phyloP scores from a whole-genome alignment of 306 rosid genomes.

The Spatholobus suberectus region DNA sequence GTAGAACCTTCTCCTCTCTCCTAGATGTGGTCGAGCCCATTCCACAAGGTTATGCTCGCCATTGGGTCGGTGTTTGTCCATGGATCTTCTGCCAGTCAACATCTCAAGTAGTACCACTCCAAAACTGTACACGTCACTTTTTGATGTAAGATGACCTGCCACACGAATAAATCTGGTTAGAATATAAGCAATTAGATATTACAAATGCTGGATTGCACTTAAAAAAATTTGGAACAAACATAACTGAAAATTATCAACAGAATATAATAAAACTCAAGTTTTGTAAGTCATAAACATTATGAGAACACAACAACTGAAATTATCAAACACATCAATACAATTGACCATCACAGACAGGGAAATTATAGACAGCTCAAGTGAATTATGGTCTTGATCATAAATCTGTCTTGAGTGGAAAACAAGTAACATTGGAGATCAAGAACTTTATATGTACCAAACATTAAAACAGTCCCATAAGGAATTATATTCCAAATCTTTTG shows the following conservation, averaged over 20 bases:
- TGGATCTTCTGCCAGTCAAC: constrained; percentile 94
- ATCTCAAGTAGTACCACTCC: constrained; percentile 97
- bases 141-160: constrained; percentile 96
- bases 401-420: neutral
- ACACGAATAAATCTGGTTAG: constrained; percentile 29
- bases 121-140: constrained; percentile 94
- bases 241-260: neutral
- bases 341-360: neutral
- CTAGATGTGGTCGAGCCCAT: constrained; percentile 98
- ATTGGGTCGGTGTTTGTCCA: constrained; percentile 94
- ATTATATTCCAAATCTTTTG: constrained; percentile 10
- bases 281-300: neutral
- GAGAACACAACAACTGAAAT: constrained; percentile 7
- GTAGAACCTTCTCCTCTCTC: constrained; percentile 89
- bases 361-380: neutral
- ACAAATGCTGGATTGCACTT: neutral
- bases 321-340: constrained; percentile 13
- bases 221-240: neutral
- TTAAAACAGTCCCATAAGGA: constrained; percentile 11
- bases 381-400: constrained; percentile 1
- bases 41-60: constrained; percentile 98
- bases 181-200: neutral
- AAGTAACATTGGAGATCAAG: neutral
- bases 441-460: neutral
- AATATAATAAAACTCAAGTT: neutral